Conservation (phyloP, 202 grass and related monocot species). For the Setaria italica region DNA sequence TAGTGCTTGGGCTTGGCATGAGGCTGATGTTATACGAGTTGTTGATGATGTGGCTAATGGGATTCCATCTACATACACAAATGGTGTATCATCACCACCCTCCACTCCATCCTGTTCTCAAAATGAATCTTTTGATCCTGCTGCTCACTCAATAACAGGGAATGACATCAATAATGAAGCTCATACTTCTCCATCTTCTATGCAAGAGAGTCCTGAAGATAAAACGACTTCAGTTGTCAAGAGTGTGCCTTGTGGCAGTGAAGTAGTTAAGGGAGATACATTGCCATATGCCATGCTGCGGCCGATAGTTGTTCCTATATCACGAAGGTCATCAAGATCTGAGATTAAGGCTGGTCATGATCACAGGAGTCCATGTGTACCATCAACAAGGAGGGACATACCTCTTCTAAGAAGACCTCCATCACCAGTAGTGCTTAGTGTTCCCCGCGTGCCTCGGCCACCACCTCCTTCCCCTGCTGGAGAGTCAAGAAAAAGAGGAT, state of each 20-base stretch:
- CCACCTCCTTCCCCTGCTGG: slow-evolving; percentile 86
- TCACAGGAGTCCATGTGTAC: slow-evolving; percentile 86
- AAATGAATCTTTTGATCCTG: slow-evolving; percentile 56
- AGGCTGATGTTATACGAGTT: slow-evolving; percentile 91
- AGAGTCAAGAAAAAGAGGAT: slow-evolving; percentile 87
- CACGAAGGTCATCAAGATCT: slow-evolving; percentile 84
- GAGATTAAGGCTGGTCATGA: slow-evolving; percentile 81
- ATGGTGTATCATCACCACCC: slow-evolving; percentile 70
- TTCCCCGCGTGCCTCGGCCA: slow-evolving; percentile 79
- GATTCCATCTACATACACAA: slow-evolving; percentile 60
- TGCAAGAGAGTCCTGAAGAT: slow-evolving; percentile 68
- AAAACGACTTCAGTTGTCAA: slow-evolving; percentile 53
- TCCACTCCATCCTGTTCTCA: slow-evolving; percentile 61
- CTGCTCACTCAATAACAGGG: slow-evolving; percentile 54
- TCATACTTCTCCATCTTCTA: slow-evolving; percentile 49
- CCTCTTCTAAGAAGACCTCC: slow-evolving; percentile 82
- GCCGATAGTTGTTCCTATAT: slow-evolving; percentile 91
- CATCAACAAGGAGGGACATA: slow-evolving; percentile 82
- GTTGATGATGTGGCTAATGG: slow-evolving; percentile 82
- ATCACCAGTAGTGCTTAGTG: slow-evolving; percentile 93
- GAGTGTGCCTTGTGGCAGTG: slow-evolving; percentile 61
- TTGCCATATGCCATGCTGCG: slow-evolving; percentile 91
- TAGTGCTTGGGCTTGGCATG: slow-evolving; percentile 97
- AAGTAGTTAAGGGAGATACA: slow-evolving; percentile 76
- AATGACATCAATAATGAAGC: slow-evolving; percentile 56